Conservation (phyloP, 139 green algal species). For the Chloropicon primus region DNA sequence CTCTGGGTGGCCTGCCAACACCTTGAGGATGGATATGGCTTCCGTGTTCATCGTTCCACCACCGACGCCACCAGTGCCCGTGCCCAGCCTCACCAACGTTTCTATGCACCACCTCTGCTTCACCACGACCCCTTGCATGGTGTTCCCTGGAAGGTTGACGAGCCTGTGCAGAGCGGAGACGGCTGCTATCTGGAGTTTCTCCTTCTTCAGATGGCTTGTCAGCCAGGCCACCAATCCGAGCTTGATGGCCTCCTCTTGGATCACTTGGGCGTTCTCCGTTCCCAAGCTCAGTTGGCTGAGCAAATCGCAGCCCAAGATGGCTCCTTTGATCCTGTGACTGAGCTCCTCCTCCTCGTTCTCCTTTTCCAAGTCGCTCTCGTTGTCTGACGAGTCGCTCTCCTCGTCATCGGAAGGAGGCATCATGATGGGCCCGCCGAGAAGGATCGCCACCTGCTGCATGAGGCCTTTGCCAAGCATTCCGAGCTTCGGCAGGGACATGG, state of each 20-base stretch:
- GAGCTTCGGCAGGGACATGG: not conserved
- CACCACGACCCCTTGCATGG: not conserved
- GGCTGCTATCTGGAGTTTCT: not conserved
- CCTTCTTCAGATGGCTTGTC: not conserved
- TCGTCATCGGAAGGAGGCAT: not conserved
- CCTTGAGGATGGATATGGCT: not conserved
- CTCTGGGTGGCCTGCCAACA: not conserved
- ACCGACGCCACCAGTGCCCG: not conserved
- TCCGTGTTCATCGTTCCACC: not conserved
- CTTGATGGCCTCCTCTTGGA: not conserved
- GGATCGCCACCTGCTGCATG: not conserved
- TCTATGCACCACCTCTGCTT: not conserved
- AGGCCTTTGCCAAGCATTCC: not conserved
- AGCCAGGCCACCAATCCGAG: not conserved
- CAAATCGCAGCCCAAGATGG: not conserved
- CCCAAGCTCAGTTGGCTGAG: not conserved
- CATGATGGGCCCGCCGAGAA: not conserved
- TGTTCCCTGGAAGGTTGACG: not conserved
- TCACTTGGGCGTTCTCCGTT: not conserved
- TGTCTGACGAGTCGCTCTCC: not conserved
- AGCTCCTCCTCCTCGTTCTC: not conserved
- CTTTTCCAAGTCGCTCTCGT: not conserved
- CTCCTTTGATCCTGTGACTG: not conserved
- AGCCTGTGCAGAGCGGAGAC: not conserved
- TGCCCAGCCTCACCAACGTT: not conserved